phyloP scores from a whole-genome alignment of 768 basidiomycete genomes.

The Hygrophorus russula region DNA sequence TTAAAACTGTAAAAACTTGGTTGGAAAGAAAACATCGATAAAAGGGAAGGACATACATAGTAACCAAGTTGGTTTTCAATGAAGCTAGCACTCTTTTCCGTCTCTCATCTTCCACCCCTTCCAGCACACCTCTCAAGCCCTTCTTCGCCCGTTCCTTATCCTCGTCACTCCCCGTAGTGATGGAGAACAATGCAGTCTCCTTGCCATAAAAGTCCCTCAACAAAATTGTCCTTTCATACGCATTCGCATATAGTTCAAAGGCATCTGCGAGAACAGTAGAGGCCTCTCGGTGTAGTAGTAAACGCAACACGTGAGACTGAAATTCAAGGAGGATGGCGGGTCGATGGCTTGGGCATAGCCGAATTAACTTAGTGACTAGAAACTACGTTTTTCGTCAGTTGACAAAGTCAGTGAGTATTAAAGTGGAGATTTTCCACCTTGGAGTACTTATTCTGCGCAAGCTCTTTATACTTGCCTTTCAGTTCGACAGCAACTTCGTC shows the following conservation, averaged over 20 bases:
- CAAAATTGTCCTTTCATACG: constrained; percentile 72
- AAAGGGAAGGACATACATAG: constrained; percentile 38
- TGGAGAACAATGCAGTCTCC: constrained; percentile 64
- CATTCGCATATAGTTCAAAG: constrained; percentile 79
- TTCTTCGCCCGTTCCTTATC: constrained; percentile 56
- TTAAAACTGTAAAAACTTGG: constrained; percentile 50
- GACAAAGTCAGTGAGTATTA: not conserved
- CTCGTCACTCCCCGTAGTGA: constrained; percentile 41
- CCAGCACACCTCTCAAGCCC: constrained; percentile 59
- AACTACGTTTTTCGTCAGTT: constrained; percentile 35
- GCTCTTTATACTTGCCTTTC: constrained; percentile 64
- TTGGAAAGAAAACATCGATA: not conserved
- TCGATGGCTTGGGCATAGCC: constrained; percentile 64
- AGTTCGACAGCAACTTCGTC: constrained; percentile 77
- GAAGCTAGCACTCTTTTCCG: constrained; percentile 54
- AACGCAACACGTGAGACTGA: constrained; percentile 58
- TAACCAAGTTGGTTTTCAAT: constrained; percentile 62
- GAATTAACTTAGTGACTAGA: constrained; percentile 70
- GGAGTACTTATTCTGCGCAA: constrained; percentile 84
- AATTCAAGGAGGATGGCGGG: constrained; percentile 70
- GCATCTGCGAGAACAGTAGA: constrained; percentile 77
- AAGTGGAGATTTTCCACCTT: constrained; percentile 41
- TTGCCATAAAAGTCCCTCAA: constrained; percentile 87
- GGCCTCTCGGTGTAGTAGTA: constrained; percentile 80
- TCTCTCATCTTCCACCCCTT: constrained; percentile 51